phyloP scores from a whole-genome alignment of 192 early-diverging fungal genomes.

The Coemansia sp. region DNA sequence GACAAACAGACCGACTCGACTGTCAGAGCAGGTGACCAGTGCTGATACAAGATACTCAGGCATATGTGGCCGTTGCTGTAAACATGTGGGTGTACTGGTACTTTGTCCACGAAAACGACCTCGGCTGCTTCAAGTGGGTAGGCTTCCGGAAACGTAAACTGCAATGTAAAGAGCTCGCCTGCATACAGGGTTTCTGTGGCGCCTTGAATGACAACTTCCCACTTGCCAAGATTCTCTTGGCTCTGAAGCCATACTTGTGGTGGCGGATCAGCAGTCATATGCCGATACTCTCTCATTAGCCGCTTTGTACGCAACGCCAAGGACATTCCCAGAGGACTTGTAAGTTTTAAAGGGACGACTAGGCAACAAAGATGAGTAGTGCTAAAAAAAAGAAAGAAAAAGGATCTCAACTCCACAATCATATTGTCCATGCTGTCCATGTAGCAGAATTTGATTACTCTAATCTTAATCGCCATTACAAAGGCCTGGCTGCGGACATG shows the following conservation, averaged over 20 bases:
- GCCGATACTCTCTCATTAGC: slow-evolving; percentile 39
- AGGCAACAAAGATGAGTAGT: background rate
- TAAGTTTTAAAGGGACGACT: background rate
- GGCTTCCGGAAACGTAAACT: slow-evolving; percentile 70
- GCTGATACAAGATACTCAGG: slow-evolving; percentile 91
- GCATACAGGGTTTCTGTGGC: slow-evolving; percentile 72
- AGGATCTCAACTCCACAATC: background rate
- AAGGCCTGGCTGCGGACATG: background rate
- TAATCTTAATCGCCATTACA: background rate
- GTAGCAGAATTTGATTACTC: background rate
- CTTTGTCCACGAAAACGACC: slow-evolving; percentile 65
- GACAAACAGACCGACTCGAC: slow-evolving; percentile 86
- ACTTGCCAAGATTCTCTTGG: slow-evolving; percentile 46
- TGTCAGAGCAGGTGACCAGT: slow-evolving; percentile 94
- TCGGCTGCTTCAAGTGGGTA: slow-evolving; percentile 81
- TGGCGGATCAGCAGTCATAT: slow-evolving; percentile 24
- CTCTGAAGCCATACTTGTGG: slow-evolving; percentile 15
- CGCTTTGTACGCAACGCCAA: slow-evolving; percentile 19
- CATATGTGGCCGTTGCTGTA: slow-evolving; percentile 97
- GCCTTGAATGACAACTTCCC: slow-evolving; percentile 67
- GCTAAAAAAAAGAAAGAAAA: background rate
- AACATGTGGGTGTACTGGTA: slow-evolving; percentile 78
- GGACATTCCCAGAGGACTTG: background rate
- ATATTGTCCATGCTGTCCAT: background rate
- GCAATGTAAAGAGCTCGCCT: slow-evolving; percentile 58